Evolutionary conservation across 371 early-diverging fungal species (phyloP).

Genomic region (Syncephalastrum sp.): DNA sequence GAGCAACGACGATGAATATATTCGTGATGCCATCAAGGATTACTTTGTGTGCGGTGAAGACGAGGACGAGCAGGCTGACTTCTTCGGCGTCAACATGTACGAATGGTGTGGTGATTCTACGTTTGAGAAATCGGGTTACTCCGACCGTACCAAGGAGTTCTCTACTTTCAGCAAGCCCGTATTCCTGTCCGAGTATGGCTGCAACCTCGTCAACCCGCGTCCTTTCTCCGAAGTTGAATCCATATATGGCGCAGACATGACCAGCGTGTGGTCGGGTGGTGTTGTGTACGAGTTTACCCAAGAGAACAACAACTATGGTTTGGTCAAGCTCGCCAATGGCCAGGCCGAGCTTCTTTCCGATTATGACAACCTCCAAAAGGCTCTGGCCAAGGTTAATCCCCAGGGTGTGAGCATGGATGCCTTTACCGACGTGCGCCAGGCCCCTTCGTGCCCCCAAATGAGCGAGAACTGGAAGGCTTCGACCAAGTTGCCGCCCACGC

Average conservation of each 20-base stretch:
- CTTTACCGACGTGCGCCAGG: slow-evolving; percentile 29
- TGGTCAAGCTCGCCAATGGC: slow-evolving; percentile 55
- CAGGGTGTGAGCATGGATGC: slow-evolving; percentile 50
- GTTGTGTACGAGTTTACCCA: slow-evolving; percentile 82
- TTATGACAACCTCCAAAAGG: slow-evolving; percentile 45
- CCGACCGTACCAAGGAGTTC: slow-evolving; percentile 57
- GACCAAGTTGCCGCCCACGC: slow-evolving; percentile 64
- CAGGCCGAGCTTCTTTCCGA: slow-evolving; percentile 45
- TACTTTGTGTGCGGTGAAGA: slow-evolving; percentile 75
- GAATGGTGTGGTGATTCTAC: slow-evolving; percentile 62
- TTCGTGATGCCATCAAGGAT: slow-evolving; percentile 65
- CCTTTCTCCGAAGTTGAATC: slow-evolving; percentile 60
- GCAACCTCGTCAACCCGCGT: slow-evolving; percentile 57
- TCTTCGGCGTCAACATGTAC: slow-evolving; percentile 73
- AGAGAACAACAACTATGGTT: slow-evolving; percentile 77
- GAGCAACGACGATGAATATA: slow-evolving; percentile 73
- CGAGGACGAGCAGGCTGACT: slow-evolving; percentile 64
- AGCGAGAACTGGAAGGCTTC: slow-evolving; percentile 60
- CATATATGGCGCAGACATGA: slow-evolving; percentile 72
- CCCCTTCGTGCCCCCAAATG: slow-evolving; percentile 55
- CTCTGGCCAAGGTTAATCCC: slow-evolving; percentile 39
- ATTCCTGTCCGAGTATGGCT: slow-evolving; percentile 67
- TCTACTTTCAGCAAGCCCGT: slow-evolving; percentile 57
- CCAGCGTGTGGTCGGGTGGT: slow-evolving; percentile 68
- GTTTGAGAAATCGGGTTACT: slow-evolving; percentile 60